phyloP scores from a whole-genome alignment of 805 yeast species.

The Metschnikowia aberdeeniae region DNA sequence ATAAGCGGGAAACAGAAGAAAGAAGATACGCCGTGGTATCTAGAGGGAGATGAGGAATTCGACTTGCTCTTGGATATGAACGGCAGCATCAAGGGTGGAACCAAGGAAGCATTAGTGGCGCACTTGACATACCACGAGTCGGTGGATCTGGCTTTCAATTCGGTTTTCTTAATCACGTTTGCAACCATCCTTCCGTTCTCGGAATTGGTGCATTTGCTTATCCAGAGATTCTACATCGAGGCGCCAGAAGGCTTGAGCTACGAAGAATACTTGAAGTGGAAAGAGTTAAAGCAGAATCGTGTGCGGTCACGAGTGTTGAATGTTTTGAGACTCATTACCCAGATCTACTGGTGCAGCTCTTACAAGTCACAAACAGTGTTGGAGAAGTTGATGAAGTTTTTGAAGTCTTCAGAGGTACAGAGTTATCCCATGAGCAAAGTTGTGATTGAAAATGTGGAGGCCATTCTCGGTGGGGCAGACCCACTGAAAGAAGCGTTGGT shows the following conservation, averaged over 20 bases:
- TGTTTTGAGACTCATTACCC: conserved; percentile 61
- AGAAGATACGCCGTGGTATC: conserved; percentile 62
- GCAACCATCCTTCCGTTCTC: conserved; percentile 66
- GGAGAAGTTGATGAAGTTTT: conserved; percentile 32
- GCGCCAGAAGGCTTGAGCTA: conserved; percentile 87
- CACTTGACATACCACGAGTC: conserved; percentile 74
- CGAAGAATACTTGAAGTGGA: conserved; percentile 78
- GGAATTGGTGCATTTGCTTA: conserved; percentile 55
- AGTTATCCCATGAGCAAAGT: conserved; percentile 27
- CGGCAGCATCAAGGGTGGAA: conserved; percentile 79
- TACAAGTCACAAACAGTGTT: conserved; percentile 47
- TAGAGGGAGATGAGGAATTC: conserved; percentile 62
- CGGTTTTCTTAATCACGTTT: conserved; percentile 71
- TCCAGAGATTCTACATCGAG: conserved; percentile 60
- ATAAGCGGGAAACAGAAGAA: conserved; percentile 33
- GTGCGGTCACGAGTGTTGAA: conserved; percentile 63
- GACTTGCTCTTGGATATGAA: conserved; percentile 56
- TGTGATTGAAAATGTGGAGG: conserved; percentile 22
- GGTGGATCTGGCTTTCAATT: conserved; percentile 58
- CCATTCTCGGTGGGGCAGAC: conserved; percentile 28
- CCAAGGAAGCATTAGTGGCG: conserved; percentile 70
- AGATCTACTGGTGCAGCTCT: conserved; percentile 64
- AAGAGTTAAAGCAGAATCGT: conserved; percentile 62
- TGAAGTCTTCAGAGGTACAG: conserved; percentile 20
- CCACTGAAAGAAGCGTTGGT: background rate